Evolutionary conservation across 768 basidiomycete genomes (phyloP).

Genomic region (Boletus reticuloceps): DNA sequence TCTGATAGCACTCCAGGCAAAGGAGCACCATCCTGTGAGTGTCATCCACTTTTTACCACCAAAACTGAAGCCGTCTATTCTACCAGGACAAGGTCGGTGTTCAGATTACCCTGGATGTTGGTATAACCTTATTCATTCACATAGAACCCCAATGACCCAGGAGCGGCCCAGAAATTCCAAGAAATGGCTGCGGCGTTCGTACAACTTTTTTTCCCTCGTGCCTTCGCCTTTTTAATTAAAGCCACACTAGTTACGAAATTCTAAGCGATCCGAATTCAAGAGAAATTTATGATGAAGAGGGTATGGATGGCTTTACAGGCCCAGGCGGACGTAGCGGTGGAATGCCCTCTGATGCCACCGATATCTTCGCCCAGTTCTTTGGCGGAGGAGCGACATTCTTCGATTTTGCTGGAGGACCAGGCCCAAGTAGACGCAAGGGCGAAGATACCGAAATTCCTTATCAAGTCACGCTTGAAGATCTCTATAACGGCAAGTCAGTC

Average conservation of each 20-base stretch:
- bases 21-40: conserved; percentile 82
- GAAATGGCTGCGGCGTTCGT: conserved; percentile 86
- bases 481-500: conserved; percentile 88
- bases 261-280: conserved; percentile 68
- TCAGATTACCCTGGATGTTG: neutral
- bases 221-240: conserved; percentile 6
- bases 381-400: conserved; percentile 57
- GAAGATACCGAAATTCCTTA: conserved; percentile 76
- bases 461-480: conserved; percentile 86
- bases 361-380: conserved; percentile 78
- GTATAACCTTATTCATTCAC: neutral
- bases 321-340: conserved; percentile 43
- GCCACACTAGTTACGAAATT: conserved; percentile 68
- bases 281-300: conserved; percentile 69
- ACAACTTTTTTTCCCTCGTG: neutral
- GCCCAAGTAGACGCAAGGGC: conserved; percentile 52
- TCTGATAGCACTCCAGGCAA: conserved; percentile 55
- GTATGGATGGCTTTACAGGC: conserved; percentile 64
- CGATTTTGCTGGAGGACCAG: conserved; percentile 56
- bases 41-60: neutral
- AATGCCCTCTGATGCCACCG: conserved; percentile 50
- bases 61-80: conserved; percentile 1
- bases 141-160: conserved; percentile 86
- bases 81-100: conserved; percentile 63
- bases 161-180: conserved; percentile 81